Percentiles rank a stretch among this genome's conserved stretches.
Conservation (phyloP, 2,329 filamentous ascomycete genomes). For the Epichloe scottii region DNA sequence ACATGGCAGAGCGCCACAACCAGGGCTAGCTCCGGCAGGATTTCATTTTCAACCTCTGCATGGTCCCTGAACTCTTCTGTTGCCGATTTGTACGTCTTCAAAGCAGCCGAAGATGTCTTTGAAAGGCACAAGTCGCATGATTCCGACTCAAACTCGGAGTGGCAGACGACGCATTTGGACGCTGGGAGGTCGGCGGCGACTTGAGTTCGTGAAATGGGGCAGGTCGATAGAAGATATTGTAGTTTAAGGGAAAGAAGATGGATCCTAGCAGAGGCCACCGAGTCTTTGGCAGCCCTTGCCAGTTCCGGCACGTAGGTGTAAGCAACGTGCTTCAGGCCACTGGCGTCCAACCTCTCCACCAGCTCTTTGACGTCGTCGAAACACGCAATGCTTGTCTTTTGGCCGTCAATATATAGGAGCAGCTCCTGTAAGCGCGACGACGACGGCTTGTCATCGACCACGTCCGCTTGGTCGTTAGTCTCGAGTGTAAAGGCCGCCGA, state of each 20-base stretch:
- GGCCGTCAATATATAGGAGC: constrained; percentile 22
- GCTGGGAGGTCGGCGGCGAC: constrained; percentile 10
- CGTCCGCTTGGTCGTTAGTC: constrained; percentile 17
- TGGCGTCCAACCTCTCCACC: constrained; percentile 27
- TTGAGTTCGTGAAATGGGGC: constrained; percentile 14
- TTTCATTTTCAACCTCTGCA: constrained; percentile 6
- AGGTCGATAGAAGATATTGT: constrained; percentile 32
- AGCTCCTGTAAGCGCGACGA: constrained; percentile 24
- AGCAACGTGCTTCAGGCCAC: constrained; percentile 28
- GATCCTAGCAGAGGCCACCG: constrained; percentile 15
- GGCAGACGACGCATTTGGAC: constrained; percentile 15
- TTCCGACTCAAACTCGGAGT: constrained; percentile 8
- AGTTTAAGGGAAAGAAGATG: constrained; percentile 28
- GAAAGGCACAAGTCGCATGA: constrained; percentile 14
- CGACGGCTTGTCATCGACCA: constrained; percentile 13
- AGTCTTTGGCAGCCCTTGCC: constrained; percentile 14
- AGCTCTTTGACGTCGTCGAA: constrained; percentile 37
- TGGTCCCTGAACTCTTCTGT: constrained; percentile 3
- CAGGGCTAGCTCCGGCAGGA: constrained; percentile 22
- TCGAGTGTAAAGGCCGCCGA: constrained; percentile 24
- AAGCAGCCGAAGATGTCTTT: constrained; percentile 11
- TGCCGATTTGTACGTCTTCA: constrained; percentile 10
- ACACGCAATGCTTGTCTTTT: constrained; percentile 24
- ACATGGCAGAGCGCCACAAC: constrained; percentile 23
- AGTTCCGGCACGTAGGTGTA: constrained; percentile 23